Percentiles rank a stretch among this genome's conserved stretches.
These are phyloP conservation scores for Pseudoturritis turrita DNA, from an alignment of 345 rosid species.

Conservation along the genomic window DNA sequence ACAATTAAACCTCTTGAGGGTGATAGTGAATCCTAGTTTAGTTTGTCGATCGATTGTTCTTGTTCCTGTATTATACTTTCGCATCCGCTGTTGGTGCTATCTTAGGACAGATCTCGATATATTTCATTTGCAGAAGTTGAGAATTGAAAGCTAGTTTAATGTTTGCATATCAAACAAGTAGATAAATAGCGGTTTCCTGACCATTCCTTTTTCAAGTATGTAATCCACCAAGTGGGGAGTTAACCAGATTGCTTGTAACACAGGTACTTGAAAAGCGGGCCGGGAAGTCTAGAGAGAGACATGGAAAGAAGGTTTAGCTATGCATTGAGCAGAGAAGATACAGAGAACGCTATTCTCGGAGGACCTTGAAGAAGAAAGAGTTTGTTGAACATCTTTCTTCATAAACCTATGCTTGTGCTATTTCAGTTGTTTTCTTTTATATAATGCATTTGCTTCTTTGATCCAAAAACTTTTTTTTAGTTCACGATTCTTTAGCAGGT, in stretches of 20 bases:
- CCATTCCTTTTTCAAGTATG: neutral
- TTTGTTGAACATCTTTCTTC: constrained; percentile 6
- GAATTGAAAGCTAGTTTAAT: neutral
- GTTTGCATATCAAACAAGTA: neutral
- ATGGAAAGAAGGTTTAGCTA: constrained; percentile 94
- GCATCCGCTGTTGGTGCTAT: neutral
- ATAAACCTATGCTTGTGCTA: neutral
- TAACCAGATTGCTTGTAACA: neutral
- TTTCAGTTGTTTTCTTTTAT: neutral
- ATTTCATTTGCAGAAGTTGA: neutral
- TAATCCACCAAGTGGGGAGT: neutral
- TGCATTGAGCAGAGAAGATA: constrained; percentile 90
- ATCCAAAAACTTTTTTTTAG: neutral
- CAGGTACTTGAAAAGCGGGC: constrained; percentile 91
- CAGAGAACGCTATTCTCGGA: constrained; percentile 87
- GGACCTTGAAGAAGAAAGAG: constrained; percentile 53
- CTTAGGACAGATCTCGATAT: neutral
- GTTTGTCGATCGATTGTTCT: neutral
- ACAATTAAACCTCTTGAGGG: neutral
- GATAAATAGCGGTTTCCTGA: neutral
- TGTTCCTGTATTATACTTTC: neutral
- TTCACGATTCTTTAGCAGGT: neutral
- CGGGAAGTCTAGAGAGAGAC: constrained; percentile 85
- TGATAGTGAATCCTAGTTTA: neutral
- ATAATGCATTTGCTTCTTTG: constrained; percentile 12